Base-by-base conservation (phyloP, 139 green algal species). In the Chlamydomonas sp. region DNA sequence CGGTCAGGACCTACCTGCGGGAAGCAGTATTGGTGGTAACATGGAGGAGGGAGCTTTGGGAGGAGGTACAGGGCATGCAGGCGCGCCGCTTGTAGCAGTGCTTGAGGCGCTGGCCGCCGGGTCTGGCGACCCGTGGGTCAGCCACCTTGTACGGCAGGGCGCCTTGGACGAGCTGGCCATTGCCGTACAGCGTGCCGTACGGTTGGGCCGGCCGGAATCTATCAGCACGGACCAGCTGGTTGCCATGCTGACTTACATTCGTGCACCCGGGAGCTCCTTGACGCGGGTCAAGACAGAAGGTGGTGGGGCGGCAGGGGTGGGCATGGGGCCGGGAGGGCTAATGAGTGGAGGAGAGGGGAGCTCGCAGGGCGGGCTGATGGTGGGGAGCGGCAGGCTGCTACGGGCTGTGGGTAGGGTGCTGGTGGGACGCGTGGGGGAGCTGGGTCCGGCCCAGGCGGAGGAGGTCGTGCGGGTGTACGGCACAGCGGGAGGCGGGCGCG, bases 121-220 rank as follows among this genome's bases (percentile, higher is more conserved):
- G 15, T 5, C 73, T 15, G n/a, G 17, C 20, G 82, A 73, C 64
- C 82, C 82, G 5, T 86, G 82, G 82, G 82, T 86, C 9, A 16
- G 9, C 15, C 71, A 68, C 3, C 73, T 60, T 61, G 18, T 60
- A 1, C n/a, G 71, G 4, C 61, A 58, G 58, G 82, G 82, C 71
- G 12, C 79, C 2, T 20, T 79, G 4, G 82, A 80, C 20, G 82
- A 86, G 82, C 61, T 86, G 12, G 82, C 71, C 1, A 20, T 2
- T 0, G 82, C 67, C 1, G 10, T 86, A n/a, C 82, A 86, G 72
- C 69, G 71, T 60, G 71, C 61, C 2, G 61, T 79, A 61, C 82
- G 82, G 18, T 61, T 73, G 17, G 15, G 31, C 31, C 31, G 58
- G 71, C 82, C 71, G 0, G 60, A 86, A 10, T 2, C 61, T 0